Evolutionary conservation across 2,329 filamentous ascomycete genomes (phyloP).

Genomic region (Pseudogymnoascus sp.): DNA sequence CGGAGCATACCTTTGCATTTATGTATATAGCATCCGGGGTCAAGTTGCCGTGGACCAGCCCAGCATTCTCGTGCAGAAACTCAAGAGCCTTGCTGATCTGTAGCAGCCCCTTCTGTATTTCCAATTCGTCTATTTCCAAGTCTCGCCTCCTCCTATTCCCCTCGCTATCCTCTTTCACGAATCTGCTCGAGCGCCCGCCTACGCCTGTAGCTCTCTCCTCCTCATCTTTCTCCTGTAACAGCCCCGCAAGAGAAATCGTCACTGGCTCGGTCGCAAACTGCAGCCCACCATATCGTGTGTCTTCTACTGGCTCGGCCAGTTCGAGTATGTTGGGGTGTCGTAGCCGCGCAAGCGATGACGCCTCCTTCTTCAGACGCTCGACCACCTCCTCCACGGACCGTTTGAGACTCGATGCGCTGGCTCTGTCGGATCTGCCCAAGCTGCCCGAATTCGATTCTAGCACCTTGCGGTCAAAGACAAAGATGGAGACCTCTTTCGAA

Average conservation of each 20-base stretch:
- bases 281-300: constrained; percentile 80
- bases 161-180: constrained; percentile 70
- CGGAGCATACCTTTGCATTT: constrained; percentile 66
- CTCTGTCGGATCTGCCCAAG: constrained; percentile 42
- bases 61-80: constrained; percentile 91
- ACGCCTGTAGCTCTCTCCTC: constrained; percentile 64
- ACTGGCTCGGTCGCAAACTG: constrained; percentile 95
- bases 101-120: constrained; percentile 91
- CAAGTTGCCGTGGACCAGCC: constrained; percentile 86
- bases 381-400: constrained; percentile 81
- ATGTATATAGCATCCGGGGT: constrained; percentile 90
- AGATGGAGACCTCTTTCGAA: constrained; percentile 80
- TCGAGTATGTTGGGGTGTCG: constrained; percentile 89
- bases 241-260: constrained; percentile 73
- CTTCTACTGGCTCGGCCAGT: constrained; percentile 88
- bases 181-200: constrained; percentile 65
- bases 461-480: constrained; percentile 86
- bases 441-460: constrained; percentile 61
- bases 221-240: constrained; percentile 82
- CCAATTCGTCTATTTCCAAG: constrained; percentile 88
- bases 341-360: constrained; percentile 75
- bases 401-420: constrained; percentile 60
- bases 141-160: constrained; percentile 67
- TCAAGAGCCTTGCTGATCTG: constrained; percentile 92
- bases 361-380: constrained; percentile 85